Base-by-base conservation (phyloP, 2,329 filamentous ascomycete species). In the Didymella lethalis region DNA sequence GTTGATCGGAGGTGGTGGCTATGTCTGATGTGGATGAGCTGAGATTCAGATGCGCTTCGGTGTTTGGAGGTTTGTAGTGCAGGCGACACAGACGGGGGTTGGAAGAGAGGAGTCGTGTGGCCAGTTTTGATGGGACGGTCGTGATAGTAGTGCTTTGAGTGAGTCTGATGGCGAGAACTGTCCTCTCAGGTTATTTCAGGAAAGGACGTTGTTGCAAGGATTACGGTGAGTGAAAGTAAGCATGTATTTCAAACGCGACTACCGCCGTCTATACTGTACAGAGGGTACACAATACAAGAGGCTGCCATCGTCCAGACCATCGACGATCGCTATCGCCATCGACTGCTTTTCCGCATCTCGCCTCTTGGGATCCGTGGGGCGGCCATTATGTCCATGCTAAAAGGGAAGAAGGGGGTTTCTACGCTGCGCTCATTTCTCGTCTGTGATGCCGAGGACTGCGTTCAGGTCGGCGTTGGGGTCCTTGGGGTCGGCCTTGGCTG, bases 391-490 rank as follows among this genome's bases (percentile, higher is more conserved):
- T 41, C 56, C 67, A 68, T 68, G 64, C 64, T 60, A 61, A 66
- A 54, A 60, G 67, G 66, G 60, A 63, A 69, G 48, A 63, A 69
- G 67, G 59, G 60, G 67, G 46, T 28, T 56, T 43, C 36, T 20
- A 54, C 43, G 34, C 20, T 46, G 26, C 48, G 63, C 64, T 70
- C 65, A 76, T 68, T 73, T 75, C 61, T 74, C 64, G 48, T 73
- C 74, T 54, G 71, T 74, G 66, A 76, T 75, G 34, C 75, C 75
- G 59, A 76, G 71, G 48, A 77, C 41, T 16, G 90, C 88, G 84
- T 98, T 94, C 70, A 98, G 85, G 78, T 99, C 93, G 82, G 98
- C 98, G 75, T 93, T 92, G 75, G 93, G 88, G 82, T 95, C 88
- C 75, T 89, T 87, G 61, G 90, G 90, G 81, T 98, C 89, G 76